phyloP scores from a whole-genome alignment of 371 early-diverging fungal genomes.

The Mucor mucedo region DNA sequence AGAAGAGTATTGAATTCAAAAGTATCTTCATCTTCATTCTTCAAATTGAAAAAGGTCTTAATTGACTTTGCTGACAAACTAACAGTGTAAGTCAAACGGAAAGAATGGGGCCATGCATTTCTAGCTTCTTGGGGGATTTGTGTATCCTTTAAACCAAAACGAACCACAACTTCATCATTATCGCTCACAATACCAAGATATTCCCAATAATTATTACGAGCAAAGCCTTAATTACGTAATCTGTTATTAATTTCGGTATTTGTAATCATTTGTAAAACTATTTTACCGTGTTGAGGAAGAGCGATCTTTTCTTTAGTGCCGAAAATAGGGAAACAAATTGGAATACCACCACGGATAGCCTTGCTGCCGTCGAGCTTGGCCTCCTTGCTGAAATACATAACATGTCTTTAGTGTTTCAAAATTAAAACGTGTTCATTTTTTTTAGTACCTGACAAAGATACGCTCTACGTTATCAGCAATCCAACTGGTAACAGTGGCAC shows the following conservation, averaged over 20 bases:
- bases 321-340: slow-evolving; percentile 86
- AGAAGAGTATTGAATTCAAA: slow-evolving; percentile 87
- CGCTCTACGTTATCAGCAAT: slow-evolving; percentile 65
- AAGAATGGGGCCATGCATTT: slow-evolving; percentile 73
- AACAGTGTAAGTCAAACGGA: slow-evolving; percentile 82
- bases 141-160: slow-evolving; percentile 71
- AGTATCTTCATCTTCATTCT: slow-evolving; percentile 71
- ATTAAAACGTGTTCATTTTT: no score
- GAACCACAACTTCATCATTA: slow-evolving; percentile 64
- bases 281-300: slow-evolving; percentile 72
- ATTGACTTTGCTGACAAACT: slow-evolving; percentile 72
- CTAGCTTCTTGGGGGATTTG: slow-evolving; percentile 62
- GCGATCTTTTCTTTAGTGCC: slow-evolving; percentile 62
- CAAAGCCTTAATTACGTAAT: slow-evolving; percentile 72
- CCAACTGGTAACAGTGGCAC: slow-evolving; percentile 87
- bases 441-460: slow-evolving; percentile 74
- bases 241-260: background rate
- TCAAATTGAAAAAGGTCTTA: slow-evolving; percentile 67
- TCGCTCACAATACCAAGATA: slow-evolving; percentile 61
- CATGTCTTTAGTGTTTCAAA: background rate
- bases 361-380: slow-evolving; percentile 81
- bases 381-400: slow-evolving; percentile 49
- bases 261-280: background rate
- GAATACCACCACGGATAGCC: slow-evolving; percentile 87
- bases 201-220: slow-evolving; percentile 77